Conservation (phyloP, 176 grass and related monocot species). For the Oryza officinalis region DNA sequence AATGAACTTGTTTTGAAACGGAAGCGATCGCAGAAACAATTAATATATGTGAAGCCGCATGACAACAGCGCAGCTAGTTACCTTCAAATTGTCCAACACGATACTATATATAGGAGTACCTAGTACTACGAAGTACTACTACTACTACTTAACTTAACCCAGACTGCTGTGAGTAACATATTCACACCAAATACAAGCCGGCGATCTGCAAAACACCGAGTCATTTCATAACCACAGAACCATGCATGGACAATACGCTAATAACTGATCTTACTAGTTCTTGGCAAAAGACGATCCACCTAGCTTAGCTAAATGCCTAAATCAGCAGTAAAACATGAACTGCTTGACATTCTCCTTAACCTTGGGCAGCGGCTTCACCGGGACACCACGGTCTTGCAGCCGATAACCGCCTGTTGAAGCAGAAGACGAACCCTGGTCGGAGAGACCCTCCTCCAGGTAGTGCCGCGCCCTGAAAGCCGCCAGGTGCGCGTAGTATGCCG, state of each 20-base stretch:
- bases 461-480: slow-evolving; percentile 66
- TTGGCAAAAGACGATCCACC: background rate
- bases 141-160: no score
- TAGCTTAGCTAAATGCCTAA: background rate
- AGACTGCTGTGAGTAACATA: no score
- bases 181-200: no score
- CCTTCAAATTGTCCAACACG: no score
- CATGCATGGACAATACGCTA: background rate
- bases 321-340: slow-evolving; percentile 82
- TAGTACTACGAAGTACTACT: no score
- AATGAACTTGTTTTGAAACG: no score
- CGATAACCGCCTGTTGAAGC: background rate
- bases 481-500: slow-evolving; percentile 79
- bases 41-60: no score
- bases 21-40: no score
- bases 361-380: slow-evolving; percentile 47
- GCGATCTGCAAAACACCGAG: no score
- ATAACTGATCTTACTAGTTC: background rate
- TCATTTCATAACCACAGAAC: no score
- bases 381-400: background rate
- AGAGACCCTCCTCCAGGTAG: slow-evolving; percentile 50
- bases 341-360: slow-evolving; percentile 62
- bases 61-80: no score
- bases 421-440: slow-evolving; percentile 40
- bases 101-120: no score